Conservation (phyloP, 2,329 filamentous ascomycete genomes). For the Phaeoacremonium minimum region DNA sequence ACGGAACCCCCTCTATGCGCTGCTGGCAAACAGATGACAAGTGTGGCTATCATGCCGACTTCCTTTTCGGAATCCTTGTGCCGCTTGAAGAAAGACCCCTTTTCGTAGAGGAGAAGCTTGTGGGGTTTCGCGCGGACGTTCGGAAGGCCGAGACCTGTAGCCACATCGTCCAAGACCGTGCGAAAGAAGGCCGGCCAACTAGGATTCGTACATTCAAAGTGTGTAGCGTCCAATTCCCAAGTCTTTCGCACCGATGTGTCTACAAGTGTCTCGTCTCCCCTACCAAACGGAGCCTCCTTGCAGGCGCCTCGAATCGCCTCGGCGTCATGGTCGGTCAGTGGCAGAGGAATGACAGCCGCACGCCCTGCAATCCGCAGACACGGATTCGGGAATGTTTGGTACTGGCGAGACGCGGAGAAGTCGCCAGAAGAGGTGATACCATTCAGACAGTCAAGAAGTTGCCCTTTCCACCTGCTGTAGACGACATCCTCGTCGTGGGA, state of each 20-base stretch:
- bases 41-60: constrained; percentile 39
- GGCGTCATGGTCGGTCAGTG: constrained; percentile 17
- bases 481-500: too few species aligned
- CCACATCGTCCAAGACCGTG: constrained; percentile 16
- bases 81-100: constrained; percentile 39
- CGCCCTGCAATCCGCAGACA: neutral
- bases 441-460: neutral
- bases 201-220: constrained; percentile 30
- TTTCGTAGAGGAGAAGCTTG: constrained; percentile 40
- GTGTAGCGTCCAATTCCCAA: constrained; percentile 27
- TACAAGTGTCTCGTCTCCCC: constrained; percentile 28
- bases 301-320: constrained; percentile 15
- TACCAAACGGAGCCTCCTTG: constrained; percentile 27
- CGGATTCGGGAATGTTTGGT: neutral
- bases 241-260: constrained; percentile 30
- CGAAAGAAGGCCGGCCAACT: constrained; percentile 24
- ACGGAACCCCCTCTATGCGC: constrained; percentile 37
- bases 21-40: constrained; percentile 40
- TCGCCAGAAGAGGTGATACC: neutral
- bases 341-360: constrained; percentile 19
- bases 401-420: neutral
- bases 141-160: constrained; percentile 20
- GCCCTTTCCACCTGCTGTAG: too few species aligned
- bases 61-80: constrained; percentile 40
- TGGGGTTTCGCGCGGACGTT: constrained; percentile 24